Conservation (phyloP, 176 grass and related monocot species). For the Saccharum officinarum region DNA sequence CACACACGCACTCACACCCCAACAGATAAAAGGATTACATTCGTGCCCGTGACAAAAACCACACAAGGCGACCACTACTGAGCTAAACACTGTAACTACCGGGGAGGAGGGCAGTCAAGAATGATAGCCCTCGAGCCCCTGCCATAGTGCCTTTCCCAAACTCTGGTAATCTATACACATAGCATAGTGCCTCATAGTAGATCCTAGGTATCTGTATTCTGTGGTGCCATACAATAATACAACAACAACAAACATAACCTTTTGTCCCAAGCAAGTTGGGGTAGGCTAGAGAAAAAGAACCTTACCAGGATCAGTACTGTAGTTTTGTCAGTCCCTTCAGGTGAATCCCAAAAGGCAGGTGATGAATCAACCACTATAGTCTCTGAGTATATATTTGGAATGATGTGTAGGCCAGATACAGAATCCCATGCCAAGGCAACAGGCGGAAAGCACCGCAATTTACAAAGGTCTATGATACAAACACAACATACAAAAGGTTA, state of each 20-base stretch:
- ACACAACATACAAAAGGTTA: slow-evolving; percentile 13
- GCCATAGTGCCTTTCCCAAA: neutral
- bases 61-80: no score
- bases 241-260: no score
- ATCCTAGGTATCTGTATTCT: neutral
- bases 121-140: no score
- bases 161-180: neutral
- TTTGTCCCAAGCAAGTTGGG: no score
- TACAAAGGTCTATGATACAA: slow-evolving; percentile 73
- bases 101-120: no score
- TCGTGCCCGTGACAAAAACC: no score
- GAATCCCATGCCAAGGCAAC: slow-evolving; percentile 85
- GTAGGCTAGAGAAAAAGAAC: no score
- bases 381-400: slow-evolving; percentile 89
- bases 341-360: slow-evolving; percentile 78
- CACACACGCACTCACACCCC: no score
- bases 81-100: no score
- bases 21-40: no score
- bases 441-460: slow-evolving; percentile 93
- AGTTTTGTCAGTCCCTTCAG: slow-evolving; percentile 61
- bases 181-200: neutral
- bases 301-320: slow-evolving; percentile 78
- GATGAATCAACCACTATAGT: slow-evolving; percentile 84
- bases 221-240: neutral
- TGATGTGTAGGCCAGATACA: slow-evolving; percentile 73